Evolutionary conservation across 2,329 filamentous ascomycete species (phyloP), one percentile per base, ranked within the genome.

Genomic region (Piedraia hortae): DNA sequence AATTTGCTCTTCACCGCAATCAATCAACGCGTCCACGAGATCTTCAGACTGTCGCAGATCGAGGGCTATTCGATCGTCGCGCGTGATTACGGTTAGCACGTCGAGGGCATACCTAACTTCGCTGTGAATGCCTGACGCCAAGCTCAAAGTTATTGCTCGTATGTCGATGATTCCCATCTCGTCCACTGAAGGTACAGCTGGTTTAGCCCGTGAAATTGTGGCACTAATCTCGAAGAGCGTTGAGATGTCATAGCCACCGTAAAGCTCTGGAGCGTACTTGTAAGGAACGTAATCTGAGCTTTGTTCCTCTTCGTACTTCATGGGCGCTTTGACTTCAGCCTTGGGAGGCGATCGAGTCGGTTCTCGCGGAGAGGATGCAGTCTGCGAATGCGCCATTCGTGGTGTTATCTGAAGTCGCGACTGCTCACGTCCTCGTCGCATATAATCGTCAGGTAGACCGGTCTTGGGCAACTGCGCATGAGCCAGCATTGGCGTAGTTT

Each of bases 61-160:
- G 10, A 80, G 53, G n/a, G 57, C 54, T 12, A 69, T 56, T 4
- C 59, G 53, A 9, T 52, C 48, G 24, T 69, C 62, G 17, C 60
- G 60, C 2, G 72, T 75, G 7, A 85, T 55, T 10, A 62, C 63
- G 6, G 65, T 66, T 16, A 97, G 52, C 0, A 72, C 75, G 42
- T 93, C 85, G 19, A 97, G 52, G 2, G 82, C 82, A 29, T 90
- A 49, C 6, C 82, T 66, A n/a, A 90, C 69, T 46, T 97, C 85
- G 4, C 66, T 67, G 34, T 78, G 69, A 19, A 93, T 72, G 1
- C 82, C 82, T 24, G 73, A 88, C 39, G 90, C 78, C 16, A 97
- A 51, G 36, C 77, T 78, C 52, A 78, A 71, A 1, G 70, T 90
- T 18, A 97, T 55, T 10, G 82, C 78, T 32, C 80, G 70, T 13